Evolutionary conservation across 345 rosid species (phyloP).

Genomic region (Mallotus nudiflorus): DNA sequence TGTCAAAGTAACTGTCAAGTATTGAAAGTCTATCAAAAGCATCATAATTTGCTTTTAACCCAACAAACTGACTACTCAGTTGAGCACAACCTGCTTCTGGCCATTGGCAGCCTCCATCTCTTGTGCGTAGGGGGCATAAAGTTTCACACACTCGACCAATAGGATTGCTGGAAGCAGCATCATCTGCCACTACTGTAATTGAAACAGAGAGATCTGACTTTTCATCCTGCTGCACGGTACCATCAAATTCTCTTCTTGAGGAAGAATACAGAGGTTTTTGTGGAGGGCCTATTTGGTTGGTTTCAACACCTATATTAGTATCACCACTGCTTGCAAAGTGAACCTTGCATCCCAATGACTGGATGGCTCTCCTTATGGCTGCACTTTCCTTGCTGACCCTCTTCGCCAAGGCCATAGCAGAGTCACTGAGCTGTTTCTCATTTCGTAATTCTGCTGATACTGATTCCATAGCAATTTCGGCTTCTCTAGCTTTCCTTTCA

Average conservation of each 20-base stretch:
- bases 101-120: conserved; percentile 83
- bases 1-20: conserved; percentile 65
- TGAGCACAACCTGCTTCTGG: conserved; percentile 93
- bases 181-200: conserved; percentile 51
- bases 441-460: conserved; percentile 53
- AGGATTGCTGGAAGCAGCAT: conserved; percentile 39
- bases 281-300: conserved; percentile 28
- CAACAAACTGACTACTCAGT: conserved; percentile 72
- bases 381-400: conserved; percentile 64
- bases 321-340: conserved; percentile 61
- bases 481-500: conserved; percentile 63
- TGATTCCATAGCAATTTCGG: conserved; percentile 46
- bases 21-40: conserved; percentile 84
- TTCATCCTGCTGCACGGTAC: conserved; percentile 35
- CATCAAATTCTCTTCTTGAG: conserved; percentile 35
- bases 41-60: conserved; percentile 81
- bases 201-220: conserved; percentile 68
- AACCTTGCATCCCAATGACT: conserved; percentile 87
- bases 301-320: conserved; percentile 58
- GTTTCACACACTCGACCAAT: conserved; percentile 51
- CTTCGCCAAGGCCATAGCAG: conserved; percentile 65
- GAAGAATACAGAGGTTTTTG: conserved; percentile 28
- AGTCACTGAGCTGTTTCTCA: conserved; percentile 63
- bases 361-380: conserved; percentile 71
- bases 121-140: conserved; percentile 64